Conservation (phyloP, 345 rosid species). For the Lenwebbia sp. region DNA sequence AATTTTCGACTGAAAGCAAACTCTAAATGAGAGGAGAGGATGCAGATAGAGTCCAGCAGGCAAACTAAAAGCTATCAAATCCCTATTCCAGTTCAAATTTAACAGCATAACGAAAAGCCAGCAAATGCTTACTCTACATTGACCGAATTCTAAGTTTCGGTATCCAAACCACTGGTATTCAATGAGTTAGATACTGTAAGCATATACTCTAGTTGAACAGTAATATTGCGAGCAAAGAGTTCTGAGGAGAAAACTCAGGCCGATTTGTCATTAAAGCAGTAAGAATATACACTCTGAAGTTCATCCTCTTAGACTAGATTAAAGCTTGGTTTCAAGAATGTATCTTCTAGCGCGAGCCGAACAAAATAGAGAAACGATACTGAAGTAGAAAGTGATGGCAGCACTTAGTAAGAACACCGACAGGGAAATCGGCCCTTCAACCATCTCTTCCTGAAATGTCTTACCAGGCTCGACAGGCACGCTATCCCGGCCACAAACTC, state of each 20-base stretch:
- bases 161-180: not conserved
- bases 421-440: constrained; percentile 55
- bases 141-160: not conserved
- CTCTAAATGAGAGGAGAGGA: not conserved
- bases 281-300: not conserved
- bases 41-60: not conserved
- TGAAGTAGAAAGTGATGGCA: constrained; percentile 63
- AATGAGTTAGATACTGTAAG: not conserved
- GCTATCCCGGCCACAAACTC: constrained; percentile 31
- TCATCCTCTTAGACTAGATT: not conserved
- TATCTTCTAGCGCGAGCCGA: constrained; percentile 46
- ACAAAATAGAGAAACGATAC: constrained; percentile 48
- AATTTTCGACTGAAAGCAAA: not conserved
- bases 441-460: constrained; percentile 40
- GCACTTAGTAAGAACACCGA: constrained; percentile 62
- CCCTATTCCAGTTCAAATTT: not conserved
- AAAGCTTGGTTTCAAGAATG: constrained; percentile 44
- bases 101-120: not conserved
- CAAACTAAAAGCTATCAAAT: not conserved
- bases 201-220: not conserved
- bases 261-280: not conserved
- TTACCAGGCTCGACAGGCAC: constrained; percentile 24
- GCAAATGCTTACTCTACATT: not conserved
- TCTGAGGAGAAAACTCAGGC: not conserved
- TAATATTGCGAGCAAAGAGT: not conserved